Evolutionary conservation across 495 filamentous ascomycete genomes (phyloP), one percentile per base, ranked within the genome.

Genomic region (Tetracladium setigerum): DNA sequence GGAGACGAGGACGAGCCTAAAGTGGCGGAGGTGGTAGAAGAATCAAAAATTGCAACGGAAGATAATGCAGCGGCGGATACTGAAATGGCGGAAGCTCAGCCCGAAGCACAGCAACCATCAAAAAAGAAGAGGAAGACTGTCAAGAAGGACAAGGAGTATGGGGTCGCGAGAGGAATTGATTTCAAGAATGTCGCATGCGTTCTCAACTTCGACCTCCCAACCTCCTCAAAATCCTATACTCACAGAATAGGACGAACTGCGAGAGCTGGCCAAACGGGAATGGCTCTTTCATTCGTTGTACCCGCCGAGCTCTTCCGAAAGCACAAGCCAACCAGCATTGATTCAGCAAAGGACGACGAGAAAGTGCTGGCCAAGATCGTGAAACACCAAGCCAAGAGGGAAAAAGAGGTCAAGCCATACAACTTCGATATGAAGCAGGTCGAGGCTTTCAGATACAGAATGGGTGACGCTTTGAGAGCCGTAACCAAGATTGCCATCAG

Each of bases 201-300:
- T 16, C 78, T 99, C 54, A 99, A 99, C 72, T 97, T 97, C 57
- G 92, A 99, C 64, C 80, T 97, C 33, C 94, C 92, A 0, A 77
- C 78, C 30, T 84, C 78, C 11, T 82, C 87, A n/a, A 90, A 84
- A 61, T 94, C 88, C 4, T 99, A 99, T 60, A 92, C 81, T 13
- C 92, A 99, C 67, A 84, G 92, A 41, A 92, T 97, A 62, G 92
- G 92, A 30, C 82, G 92, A 18, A 99, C 92, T 1, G 92, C 88
- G 12, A 77, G 92, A 34, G 94, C 89, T 6, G 90, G 89, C 1
- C 83, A 89, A 48, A 79, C 84, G 1, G 92, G 92, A 30, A 97
- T 95, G 74, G 89, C 92, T 0, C 76, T 99, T n/a, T 94, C 87
- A 12, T 95, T 99, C 60, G 81, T 94, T 31, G 67, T 99, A 16